These are phyloP conservation scores for Penicillium palitans DNA, from an alignment of 2,329 filamentous ascomycete genomes.

Conservation along the genomic window DNA sequence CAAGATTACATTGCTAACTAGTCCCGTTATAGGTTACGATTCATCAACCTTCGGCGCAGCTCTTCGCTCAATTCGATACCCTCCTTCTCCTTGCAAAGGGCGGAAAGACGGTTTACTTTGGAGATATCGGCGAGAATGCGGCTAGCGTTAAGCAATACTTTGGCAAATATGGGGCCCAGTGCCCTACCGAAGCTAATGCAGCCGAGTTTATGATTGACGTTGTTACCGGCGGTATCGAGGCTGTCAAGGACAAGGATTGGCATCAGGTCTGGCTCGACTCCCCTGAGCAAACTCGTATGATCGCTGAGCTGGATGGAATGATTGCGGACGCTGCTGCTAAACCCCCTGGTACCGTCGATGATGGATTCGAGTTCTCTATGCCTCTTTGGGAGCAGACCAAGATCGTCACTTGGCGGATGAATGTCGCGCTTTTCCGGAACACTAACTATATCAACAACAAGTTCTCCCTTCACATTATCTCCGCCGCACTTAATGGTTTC, in stretches of 20 bases:
- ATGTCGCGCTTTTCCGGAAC: slow-evolving; percentile 10
- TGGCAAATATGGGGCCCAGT: slow-evolving; percentile 57
- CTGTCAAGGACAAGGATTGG: slow-evolving; percentile 15
- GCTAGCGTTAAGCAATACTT: slow-evolving; percentile 65
- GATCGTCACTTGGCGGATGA: slow-evolving; percentile 10
- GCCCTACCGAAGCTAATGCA: slow-evolving; percentile 8
- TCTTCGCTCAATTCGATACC: slow-evolving; percentile 69
- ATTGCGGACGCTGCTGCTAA: slow-evolving; percentile 3
- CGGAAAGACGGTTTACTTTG: slow-evolving; percentile 69
- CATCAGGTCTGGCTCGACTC: slow-evolving; percentile 14
- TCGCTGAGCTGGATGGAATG: slow-evolving; percentile 6
- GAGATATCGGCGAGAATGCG: slow-evolving; percentile 63
- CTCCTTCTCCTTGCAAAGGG: slow-evolving; percentile 64
- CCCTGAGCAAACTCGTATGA: slow-evolving; percentile 6
- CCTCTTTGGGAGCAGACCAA: slow-evolving; percentile 13
- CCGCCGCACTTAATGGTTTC: slow-evolving; percentile 8
- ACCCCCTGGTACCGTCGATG: slow-evolving; percentile 9
- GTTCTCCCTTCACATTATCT: slow-evolving; percentile 11
- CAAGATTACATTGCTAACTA: neutral
- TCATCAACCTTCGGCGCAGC: slow-evolving; percentile 64
- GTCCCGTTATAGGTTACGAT: slow-evolving; percentile 56
- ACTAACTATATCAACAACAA: slow-evolving; percentile 14
- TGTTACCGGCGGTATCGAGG: slow-evolving; percentile 57
- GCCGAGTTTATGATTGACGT: slow-evolving; percentile 34
- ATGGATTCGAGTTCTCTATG: slow-evolving; percentile 12